Conservation (phyloP, 1,139 yeast genomes). For the Lodderomyces oxycetoniae region DNA sequence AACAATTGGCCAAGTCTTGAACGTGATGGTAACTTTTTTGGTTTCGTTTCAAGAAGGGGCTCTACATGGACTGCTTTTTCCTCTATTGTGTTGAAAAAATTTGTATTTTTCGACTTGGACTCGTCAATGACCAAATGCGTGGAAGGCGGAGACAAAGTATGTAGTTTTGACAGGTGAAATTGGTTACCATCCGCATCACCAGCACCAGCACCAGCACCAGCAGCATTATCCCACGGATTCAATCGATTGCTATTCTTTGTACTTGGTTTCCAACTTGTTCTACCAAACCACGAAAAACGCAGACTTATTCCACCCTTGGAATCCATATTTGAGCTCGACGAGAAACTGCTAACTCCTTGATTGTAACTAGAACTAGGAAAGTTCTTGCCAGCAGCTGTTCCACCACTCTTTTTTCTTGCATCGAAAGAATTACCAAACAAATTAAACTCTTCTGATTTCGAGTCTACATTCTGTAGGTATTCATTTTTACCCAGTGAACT, state of each 20-base stretch:
- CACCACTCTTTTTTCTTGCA: slow-evolving; percentile 3
- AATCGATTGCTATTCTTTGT: no score
- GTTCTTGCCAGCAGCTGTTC: not conserved
- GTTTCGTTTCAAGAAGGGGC: no score
- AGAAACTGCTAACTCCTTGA: no score
- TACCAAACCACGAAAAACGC: no score
- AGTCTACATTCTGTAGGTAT: not conserved
- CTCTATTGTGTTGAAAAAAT: not conserved
- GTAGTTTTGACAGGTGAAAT: slow-evolving; percentile 2
- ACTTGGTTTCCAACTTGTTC: no score
- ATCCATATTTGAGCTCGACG: no score
- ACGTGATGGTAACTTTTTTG: slow-evolving; percentile 7
- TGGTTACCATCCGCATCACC: no score
- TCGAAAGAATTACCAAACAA: slow-evolving; percentile 11
- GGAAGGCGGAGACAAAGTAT: slow-evolving; percentile 7
- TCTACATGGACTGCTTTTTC: not conserved
- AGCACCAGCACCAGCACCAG: no score
- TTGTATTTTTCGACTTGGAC: not conserved
- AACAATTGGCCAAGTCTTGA: slow-evolving; percentile 30
- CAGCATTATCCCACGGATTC: no score
- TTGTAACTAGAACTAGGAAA: no score
- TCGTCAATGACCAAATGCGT: slow-evolving; percentile 1
- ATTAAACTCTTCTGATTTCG: slow-evolving; percentile 3
- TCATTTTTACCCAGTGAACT: slow-evolving; percentile 1
- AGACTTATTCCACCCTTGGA: no score